Percentiles rank a stretch among this genome's conserved stretches.
These are phyloP conservation scores for Apiospora phragmitis DNA, from an alignment of 2,329 filamentous ascomycete species.

Conservation along the genomic window DNA sequence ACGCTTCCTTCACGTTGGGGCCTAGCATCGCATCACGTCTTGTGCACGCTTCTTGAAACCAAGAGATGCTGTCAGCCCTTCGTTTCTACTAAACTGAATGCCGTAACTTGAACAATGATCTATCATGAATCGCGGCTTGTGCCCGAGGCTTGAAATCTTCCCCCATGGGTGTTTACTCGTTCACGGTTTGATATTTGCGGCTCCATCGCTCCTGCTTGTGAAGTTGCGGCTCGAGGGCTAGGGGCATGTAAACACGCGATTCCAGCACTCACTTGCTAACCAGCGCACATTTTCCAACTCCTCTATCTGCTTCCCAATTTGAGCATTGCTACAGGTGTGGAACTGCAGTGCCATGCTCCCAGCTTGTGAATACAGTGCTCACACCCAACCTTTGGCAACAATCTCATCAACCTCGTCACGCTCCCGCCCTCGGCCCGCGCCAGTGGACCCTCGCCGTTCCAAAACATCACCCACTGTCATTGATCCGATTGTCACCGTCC, in stretches of 20 bases:
- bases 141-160: not conserved
- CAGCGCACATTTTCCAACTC: not conserved
- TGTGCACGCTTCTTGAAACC: not conserved
- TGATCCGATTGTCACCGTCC: not conserved
- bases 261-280: not conserved
- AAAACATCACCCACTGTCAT: not conserved
- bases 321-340: not conserved
- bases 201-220: not conserved
- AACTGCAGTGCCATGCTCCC: too few relatives aligned
- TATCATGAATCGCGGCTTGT: not conserved
- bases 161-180: not conserved
- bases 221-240: not conserved
- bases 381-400: not conserved
- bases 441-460: not conserved
- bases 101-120: not conserved
- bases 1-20: not conserved
- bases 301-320: not conserved
- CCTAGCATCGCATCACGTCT: not conserved
- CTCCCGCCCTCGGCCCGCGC: not conserved
- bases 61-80: not conserved
- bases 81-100: not conserved
- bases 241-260: not conserved
- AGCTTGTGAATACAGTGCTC: not conserved
- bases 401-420: not conserved
- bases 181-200: not conserved